These are phyloP conservation scores for Rubus idaeus DNA, from an alignment of 306 rosid species.

Conservation along the genomic window DNA sequence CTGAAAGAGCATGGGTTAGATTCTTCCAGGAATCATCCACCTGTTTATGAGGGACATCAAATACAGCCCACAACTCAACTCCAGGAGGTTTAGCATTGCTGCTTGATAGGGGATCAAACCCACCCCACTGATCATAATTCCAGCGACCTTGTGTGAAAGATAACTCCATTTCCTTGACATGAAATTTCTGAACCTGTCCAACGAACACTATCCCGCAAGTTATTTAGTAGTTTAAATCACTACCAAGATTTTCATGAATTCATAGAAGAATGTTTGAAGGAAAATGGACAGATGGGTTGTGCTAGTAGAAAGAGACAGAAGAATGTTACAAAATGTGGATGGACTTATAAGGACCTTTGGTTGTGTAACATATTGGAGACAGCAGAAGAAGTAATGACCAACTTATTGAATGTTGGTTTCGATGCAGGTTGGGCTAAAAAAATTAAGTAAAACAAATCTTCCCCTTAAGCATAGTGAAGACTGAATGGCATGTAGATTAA, in stretches of 20 bases:
- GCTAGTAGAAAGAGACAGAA: too few relatives aligned
- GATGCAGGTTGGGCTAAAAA: neutral
- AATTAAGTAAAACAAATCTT: neutral
- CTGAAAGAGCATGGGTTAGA: constrained; percentile 85
- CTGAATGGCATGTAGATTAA: neutral
- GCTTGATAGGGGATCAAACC: constrained; percentile 85
- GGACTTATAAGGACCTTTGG: too few relatives aligned
- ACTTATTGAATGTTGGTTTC: neutral
- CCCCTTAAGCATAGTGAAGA: neutral
- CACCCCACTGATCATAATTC: constrained; percentile 97
- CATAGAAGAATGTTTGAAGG: too few relatives aligned
- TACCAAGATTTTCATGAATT: neutral
- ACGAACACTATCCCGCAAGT: constrained; percentile 34
- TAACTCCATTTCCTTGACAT: constrained; percentile 76
- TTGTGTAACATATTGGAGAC: neutral
- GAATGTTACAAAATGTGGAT: neutral
- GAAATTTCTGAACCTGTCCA: constrained; percentile 79
- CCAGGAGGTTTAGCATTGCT: constrained; percentile 93
- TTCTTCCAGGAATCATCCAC: constrained; percentile 91
- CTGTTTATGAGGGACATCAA: constrained; percentile 61
- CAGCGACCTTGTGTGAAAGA: constrained; percentile 98
- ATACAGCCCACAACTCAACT: constrained; percentile 94
- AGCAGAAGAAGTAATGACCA: neutral
- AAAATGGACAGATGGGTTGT: neutral
- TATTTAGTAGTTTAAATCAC: constrained; percentile 9